Evolutionary conservation across 306 rosid species (phyloP).

Genomic region (Trifolium pratense): DNA sequence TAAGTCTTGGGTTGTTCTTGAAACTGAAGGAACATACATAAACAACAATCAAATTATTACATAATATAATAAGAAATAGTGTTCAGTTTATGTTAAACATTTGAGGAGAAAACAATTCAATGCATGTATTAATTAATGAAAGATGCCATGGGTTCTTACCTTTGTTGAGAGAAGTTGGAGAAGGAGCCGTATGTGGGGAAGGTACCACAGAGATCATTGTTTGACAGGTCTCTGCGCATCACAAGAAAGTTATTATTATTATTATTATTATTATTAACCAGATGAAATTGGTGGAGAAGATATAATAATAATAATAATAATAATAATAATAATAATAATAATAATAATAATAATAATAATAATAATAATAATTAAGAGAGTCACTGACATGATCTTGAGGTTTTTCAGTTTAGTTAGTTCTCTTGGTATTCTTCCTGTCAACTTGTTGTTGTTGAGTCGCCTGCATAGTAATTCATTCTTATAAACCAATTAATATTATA

Average conservation of each 20-base stretch:
- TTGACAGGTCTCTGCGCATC: constrained; percentile 68
- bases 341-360: too few relatives aligned
- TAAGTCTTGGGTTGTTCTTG: constrained; percentile 76
- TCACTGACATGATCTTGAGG: constrained; percentile 76
- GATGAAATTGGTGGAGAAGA: constrained; percentile 5
- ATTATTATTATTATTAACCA: neutral
- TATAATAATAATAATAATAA: too few relatives aligned
- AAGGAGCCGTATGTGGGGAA: constrained; percentile 77
- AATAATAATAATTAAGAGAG: too few relatives aligned
- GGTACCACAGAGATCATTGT: constrained; percentile 82
- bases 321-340: too few relatives aligned
- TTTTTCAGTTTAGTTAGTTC: constrained; percentile 66
- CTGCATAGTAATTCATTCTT: constrained; percentile 46
- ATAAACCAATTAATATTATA: neutral
- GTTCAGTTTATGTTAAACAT: too few relatives aligned
- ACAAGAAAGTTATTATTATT: neutral
- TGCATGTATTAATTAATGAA: too few relatives aligned
- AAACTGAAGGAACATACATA: constrained; percentile 61
- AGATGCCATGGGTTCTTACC: constrained; percentile 36
- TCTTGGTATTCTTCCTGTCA: constrained; percentile 80
- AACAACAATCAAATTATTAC: neutral
- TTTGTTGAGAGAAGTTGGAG: constrained; percentile 70
- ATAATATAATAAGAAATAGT: neutral
- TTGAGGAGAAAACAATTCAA: too few relatives aligned
- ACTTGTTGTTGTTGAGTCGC: constrained; percentile 70